A percentile compares a stretch with the other conserved stretches of the same genome.
Conservation (phyloP, 148 eudicot genomes). For the Diospyros kaki region DNA sequence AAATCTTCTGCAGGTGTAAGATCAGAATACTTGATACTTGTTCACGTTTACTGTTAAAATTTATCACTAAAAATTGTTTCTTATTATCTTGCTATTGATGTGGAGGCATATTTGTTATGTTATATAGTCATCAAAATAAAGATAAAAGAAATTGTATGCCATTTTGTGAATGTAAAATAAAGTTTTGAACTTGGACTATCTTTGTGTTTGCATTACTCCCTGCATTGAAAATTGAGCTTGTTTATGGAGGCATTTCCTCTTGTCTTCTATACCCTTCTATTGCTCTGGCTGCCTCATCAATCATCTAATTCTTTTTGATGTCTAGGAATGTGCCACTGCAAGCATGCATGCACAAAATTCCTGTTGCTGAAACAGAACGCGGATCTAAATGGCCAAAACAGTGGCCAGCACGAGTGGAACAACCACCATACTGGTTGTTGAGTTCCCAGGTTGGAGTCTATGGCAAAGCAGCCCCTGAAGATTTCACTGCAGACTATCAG, state of each 20-base stretch:
- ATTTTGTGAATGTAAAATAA: neutral
- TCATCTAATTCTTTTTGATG: conserved; percentile 8
- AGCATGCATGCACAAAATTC: conserved; percentile 59
- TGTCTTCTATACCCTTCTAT: neutral
- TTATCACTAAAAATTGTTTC: no score
- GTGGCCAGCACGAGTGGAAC: conserved; percentile 50
- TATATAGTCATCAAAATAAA: neutral
- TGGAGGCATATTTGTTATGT: neutral
- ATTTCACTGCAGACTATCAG: conserved; percentile 43
- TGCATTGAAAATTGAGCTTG: neutral
- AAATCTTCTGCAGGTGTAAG: neutral
- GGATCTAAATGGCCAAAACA: conserved; percentile 59
- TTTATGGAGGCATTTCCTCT: neutral
- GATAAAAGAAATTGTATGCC: neutral
- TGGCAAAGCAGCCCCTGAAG: conserved; percentile 62
- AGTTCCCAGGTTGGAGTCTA: conserved; percentile 53
- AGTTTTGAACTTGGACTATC: conserved; percentile 1
- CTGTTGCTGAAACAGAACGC: conserved; percentile 36
- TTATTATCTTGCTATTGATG: neutral
- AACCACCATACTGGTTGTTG: conserved; percentile 54
- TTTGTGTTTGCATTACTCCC: neutral
- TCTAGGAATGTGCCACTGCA: conserved; percentile 57
- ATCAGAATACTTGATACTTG: neutral
- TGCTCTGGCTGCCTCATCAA: neutral
- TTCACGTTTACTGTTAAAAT: no score